Evolutionary conservation across 768 basidiomycete species (phyloP).

Genomic region (Lactarius vividus): DNA sequence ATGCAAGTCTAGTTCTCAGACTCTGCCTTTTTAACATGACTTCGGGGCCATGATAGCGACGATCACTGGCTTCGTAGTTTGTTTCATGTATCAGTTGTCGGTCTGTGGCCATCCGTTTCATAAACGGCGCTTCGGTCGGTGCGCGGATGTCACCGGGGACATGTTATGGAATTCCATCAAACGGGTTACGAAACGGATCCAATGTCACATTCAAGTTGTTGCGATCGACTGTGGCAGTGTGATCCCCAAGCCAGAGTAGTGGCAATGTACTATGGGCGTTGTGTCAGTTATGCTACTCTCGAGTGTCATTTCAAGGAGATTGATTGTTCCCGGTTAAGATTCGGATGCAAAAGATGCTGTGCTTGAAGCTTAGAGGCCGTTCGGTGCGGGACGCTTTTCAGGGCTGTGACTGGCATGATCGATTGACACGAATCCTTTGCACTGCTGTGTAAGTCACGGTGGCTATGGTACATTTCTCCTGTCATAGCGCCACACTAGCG

Average conservation of each 20-base stretch:
- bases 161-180: too few relatives aligned
- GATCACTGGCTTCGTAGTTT: neutral
- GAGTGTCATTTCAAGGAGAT: neutral
- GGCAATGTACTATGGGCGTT: neutral
- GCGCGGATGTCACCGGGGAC: neutral
- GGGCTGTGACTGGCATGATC: neutral
- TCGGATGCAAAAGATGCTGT: neutral
- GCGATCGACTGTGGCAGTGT: neutral
- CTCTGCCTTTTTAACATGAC: neutral
- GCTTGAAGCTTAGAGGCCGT: neutral
- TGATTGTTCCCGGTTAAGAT: too few relatives aligned
- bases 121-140: neutral
- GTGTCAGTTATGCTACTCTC: neutral
- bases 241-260: neutral
- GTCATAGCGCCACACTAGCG: neutral
- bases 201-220: too few relatives aligned
- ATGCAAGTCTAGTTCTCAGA: neutral
- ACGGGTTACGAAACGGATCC: neutral
- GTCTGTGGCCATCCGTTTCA: too few relatives aligned
- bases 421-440: neutral
- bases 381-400: neutral
- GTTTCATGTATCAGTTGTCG: neutral
- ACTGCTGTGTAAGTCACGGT: neutral
- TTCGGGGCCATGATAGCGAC: neutral
- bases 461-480: neutral